Conservation (phyloP, 2,329 filamentous ascomycete genomes). For the Talaromyces verruculosus region DNA sequence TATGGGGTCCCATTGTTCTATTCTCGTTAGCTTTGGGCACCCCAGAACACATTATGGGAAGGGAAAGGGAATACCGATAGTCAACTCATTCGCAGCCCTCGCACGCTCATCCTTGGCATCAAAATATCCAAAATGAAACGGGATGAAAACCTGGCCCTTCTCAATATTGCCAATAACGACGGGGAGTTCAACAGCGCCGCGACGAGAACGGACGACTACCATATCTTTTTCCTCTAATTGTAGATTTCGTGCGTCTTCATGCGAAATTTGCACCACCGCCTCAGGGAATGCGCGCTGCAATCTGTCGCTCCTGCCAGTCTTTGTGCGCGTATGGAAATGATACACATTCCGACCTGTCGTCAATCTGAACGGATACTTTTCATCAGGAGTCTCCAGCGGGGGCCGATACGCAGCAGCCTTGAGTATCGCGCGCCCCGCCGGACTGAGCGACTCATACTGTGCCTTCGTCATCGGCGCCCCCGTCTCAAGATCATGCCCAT, state of each 20-base stretch:
- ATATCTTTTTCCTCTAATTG: constrained; percentile 33
- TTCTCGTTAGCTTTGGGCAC: background rate
- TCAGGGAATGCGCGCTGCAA: constrained; percentile 35
- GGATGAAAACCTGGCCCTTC: constrained; percentile 39
- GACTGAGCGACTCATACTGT: constrained; percentile 34
- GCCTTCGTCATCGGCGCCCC: constrained; percentile 34
- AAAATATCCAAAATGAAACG: constrained; percentile 43
- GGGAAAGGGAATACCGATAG: constrained; percentile 30
- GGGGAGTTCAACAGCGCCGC: constrained; percentile 34
- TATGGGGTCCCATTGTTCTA: constrained; percentile 37
- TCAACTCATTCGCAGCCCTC: constrained; percentile 41
- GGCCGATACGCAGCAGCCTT: constrained; percentile 36
- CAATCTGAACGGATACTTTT: constrained; percentile 36
- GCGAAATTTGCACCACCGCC: constrained; percentile 33
- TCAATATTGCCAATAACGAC: constrained; percentile 32
- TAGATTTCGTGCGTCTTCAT: constrained; percentile 30
- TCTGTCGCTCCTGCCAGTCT: constrained; percentile 34
- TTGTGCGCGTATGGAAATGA: constrained; percentile 42
- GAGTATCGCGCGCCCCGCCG: constrained; percentile 37
- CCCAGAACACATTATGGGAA: background rate
- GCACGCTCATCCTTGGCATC: constrained; percentile 36
- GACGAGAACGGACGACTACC: constrained; percentile 33
- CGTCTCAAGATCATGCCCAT: constrained; percentile 41
- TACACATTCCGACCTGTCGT: constrained; percentile 37
- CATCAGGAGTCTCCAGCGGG: constrained; percentile 32